Evolutionary conservation across 169 alveolate genomes (phyloP), one percentile per base, ranked within the genome.

Genomic region (Eimeria necatrix): DNA sequence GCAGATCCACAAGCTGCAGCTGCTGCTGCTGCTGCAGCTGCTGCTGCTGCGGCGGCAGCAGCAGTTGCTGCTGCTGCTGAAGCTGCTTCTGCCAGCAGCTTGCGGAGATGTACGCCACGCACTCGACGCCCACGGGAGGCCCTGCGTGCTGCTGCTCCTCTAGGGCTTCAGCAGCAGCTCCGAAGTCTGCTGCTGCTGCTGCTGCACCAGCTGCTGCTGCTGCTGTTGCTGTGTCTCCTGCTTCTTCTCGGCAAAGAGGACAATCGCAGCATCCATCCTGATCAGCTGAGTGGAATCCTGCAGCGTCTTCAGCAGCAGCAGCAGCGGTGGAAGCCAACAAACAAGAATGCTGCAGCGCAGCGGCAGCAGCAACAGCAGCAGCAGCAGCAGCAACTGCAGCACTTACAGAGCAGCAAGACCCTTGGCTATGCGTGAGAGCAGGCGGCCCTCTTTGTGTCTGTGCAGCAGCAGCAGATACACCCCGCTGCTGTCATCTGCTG

Each of bases 51-150:
- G 48, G 87, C 68, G 32, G 68, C 61, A 46, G 68, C 32, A 46
- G 60, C 61, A 8, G 87, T 53, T 24, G 83, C 83, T 71, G 83
- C 83, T 24, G 51, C 49, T 71, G 83, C 24, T 32, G 56, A 24
- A 71, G 83, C 49, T n/a, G 87, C 68, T 78, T 68, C 64, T 78
- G 26, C 87, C 87, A 78, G 48, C 64, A 78, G 68, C 46, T 78
- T 18, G 68, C 41, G 7, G 87, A 78, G 32, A 78, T 78, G 87
- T 78, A 78, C 41, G 87, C 87, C 3, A 78, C 87, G 87, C 68
- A 49, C 22, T 78, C 68, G 4, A 26, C 87, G 48, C 49, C 87
- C 48, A 4, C 87, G 32, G 87, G 64, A 51, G 87, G 46, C n/a
- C 87, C 48, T 20, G 68, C 20, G 9, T n/a, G 0, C 5, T 51